Evolutionary conservation across 257 asterid genomes (phyloP).

Genomic region (Solanum lignicaule): DNA sequence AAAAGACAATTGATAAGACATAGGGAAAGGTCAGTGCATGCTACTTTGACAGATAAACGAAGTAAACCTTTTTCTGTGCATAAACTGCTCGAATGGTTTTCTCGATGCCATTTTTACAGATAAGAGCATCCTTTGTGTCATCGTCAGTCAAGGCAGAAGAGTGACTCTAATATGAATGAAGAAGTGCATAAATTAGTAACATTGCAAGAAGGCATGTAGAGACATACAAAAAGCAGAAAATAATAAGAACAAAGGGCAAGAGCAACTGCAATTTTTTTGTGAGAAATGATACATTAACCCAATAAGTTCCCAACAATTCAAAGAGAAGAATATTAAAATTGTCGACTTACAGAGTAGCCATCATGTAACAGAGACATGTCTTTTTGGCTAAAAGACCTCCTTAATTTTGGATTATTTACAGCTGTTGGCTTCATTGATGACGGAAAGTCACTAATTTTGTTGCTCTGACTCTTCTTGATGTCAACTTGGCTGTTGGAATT

Average conservation of each 20-base stretch:
- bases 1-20: not conserved
- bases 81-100: conserved; percentile 62
- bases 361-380: conserved; percentile 42
- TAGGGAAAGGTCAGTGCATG: not conserved
- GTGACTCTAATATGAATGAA: conserved; percentile 47
- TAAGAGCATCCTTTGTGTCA: conserved; percentile 44
- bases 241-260: not conserved
- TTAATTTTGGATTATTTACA: conserved; percentile 35
- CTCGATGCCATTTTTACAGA: conserved; percentile 44
- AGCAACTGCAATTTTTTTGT: not conserved
- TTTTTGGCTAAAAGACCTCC: conserved; percentile 54
- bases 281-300: not conserved
- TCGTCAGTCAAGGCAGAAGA: conserved; percentile 76
- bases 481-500: conserved; percentile 24
- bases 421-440: conserved; percentile 22
- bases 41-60: not conserved
- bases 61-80: conserved; percentile 54
- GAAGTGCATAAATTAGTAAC: conserved; percentile 6
- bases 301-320: not conserved
- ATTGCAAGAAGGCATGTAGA: not conserved
- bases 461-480: conserved; percentile 26
- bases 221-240: not conserved
- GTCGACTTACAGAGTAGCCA: conserved; percentile 66
- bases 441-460: conserved; percentile 19
- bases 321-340: not conserved